Evolutionary conservation across 139 green algal genomes (phyloP), one percentile per base, ranked within the genome.

Genomic region (Chlamydomonas schloesseri): DNA sequence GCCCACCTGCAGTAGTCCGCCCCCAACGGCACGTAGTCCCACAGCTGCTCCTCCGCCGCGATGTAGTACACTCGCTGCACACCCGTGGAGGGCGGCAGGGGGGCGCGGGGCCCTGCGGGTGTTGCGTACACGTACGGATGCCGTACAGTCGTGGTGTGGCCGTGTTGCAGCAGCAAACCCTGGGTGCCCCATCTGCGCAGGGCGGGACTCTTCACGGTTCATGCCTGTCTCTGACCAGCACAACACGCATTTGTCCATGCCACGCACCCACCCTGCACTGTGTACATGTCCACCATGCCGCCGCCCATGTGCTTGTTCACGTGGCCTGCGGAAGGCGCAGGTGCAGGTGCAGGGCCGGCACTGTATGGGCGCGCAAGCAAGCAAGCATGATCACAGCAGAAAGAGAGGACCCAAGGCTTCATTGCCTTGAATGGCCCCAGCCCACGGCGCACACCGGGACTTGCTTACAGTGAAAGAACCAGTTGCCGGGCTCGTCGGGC

Each of bases 241-340:
- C n/a, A n/a, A n/a, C n/a, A n/a, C n/a, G n/a, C n/a, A n/a, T n/a
- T n/a, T n/a, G n/a, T n/a, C n/a, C n/a, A n/a, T n/a, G n/a, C n/a
- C n/a, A n/a, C n/a, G n/a, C 67, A 47, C 71, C 10, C 50, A 80
- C 73, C 73, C n/a, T 47, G 10, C 8, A 94, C 74, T 47, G 53
- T 88, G 90, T 94, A 95, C 36, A 90, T 36, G 0, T 46, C 71
- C 46, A 88, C 81, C 93, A 96, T 96, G 72, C 93, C 93, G 3
- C 53, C 68, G 23, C 69, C 57, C 80, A 95, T 82, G 88, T 96
- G 93, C 57, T 90, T 55, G 50, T 92, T 94, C 3, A 96, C 73
- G n/a, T 80, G 73, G 71, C 68, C 68, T 73, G 68, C n/a, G n/a
- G n/a, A n/a, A n/a, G n/a, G n/a, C n/a, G n/a, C n/a, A n/a, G n/a